Evolutionary conservation across 75 land plant genomes (phyloP).

Genomic region (Picea glauca): DNA sequence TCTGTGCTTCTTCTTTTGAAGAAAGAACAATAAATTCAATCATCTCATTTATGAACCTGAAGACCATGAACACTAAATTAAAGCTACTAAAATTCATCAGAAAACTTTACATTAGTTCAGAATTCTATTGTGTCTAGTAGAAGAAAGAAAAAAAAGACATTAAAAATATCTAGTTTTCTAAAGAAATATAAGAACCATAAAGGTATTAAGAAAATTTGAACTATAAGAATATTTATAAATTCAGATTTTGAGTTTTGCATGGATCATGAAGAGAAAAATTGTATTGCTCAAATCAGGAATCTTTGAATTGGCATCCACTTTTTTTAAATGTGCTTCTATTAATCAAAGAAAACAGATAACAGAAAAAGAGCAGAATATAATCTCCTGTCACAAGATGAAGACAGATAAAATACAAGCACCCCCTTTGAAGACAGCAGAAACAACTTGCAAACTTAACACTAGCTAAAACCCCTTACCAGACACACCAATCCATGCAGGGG

Average conservation of each 20-base stretch:
- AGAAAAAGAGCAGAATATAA: no score
- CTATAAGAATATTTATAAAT: not conserved
- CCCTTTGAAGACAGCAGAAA: no score
- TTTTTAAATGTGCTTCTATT: no score
- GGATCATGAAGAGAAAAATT: no score
- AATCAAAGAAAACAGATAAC: no score
- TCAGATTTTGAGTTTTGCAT: not conserved
- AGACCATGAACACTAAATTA: not conserved
- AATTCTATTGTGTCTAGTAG: not conserved
- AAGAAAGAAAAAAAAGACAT: not conserved
- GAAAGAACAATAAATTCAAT: slow-evolving; percentile 60
- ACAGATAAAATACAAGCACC: no score
- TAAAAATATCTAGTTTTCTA: not conserved
- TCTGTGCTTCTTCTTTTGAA: slow-evolving; percentile 24
- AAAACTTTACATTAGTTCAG: not conserved
- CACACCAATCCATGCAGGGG: no score
- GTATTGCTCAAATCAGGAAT: no score
- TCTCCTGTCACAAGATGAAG: no score
- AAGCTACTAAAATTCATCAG: not conserved
- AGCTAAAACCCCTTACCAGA: no score
- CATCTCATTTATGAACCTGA: slow-evolving; percentile 77
- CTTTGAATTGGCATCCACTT: no score
- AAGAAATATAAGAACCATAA: not conserved
- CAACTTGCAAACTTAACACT: no score
- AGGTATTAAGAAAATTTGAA: not conserved